phyloP scores from a whole-genome alignment of 495 filamentous ascomycete species.

The Neurospora sp. region DNA sequence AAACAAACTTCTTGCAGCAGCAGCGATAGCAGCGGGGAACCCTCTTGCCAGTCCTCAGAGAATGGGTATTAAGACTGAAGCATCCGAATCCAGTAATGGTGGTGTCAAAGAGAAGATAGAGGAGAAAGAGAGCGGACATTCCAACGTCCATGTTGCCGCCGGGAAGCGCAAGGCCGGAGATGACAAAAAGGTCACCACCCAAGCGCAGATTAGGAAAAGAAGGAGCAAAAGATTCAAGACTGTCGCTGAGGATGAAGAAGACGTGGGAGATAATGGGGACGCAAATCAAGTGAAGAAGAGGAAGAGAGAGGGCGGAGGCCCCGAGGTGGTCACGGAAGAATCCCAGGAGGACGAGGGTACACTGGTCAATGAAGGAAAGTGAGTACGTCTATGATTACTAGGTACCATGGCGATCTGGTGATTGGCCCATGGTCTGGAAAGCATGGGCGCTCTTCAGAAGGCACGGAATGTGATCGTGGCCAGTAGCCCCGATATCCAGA shows the following conservation, averaged over 20 bases:
- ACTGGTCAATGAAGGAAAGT: neutral
- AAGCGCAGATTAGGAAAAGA: neutral
- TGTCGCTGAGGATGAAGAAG: neutral
- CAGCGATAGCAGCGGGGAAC: neutral
- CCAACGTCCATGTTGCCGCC: neutral
- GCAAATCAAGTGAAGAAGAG: neutral
- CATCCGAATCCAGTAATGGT: neutral
- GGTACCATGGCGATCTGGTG: neutral
- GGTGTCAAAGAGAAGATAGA: neutral
- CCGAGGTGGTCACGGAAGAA: neutral
- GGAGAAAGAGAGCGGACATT: neutral
- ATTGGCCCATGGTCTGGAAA: too few species aligned
- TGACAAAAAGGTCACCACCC: neutral
- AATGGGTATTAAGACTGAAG: neutral
- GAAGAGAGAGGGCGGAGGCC: neutral
- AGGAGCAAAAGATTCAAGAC: neutral
- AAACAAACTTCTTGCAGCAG: neutral
- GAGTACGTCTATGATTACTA: neutral
- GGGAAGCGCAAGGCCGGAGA: neutral
- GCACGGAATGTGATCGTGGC: neutral
- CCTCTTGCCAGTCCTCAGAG: neutral
- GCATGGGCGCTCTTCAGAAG: neutral
- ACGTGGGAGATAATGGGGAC: neutral
- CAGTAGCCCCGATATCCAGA: neutral
- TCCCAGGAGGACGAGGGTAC: neutral